Evolutionary conservation across 2,329 filamentous ascomycete genomes (phyloP).

Genomic region (Penicillium expansum): DNA sequence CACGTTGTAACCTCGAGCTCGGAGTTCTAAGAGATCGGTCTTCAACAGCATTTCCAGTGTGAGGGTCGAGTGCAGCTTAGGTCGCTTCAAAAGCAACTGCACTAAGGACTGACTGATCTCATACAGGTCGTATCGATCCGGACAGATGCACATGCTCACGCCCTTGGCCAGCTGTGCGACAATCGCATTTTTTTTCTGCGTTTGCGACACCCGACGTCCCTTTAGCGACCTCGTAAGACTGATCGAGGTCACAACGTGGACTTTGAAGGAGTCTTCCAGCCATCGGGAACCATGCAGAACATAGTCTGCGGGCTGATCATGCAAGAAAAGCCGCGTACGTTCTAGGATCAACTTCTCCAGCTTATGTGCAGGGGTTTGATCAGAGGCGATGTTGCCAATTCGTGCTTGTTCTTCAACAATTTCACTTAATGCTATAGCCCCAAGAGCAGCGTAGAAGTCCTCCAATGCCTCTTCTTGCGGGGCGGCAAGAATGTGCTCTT

Average conservation of each 20-base stretch:
- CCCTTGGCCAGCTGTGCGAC: slow-evolving; percentile 55
- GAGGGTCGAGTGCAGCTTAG: slow-evolving; percentile 83
- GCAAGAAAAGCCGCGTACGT: slow-evolving; percentile 82
- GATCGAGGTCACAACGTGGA: slow-evolving; percentile 75
- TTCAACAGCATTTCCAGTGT: slow-evolving; percentile 90
- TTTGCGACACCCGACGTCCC: slow-evolving; percentile 66
- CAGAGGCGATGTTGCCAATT: slow-evolving; percentile 64
- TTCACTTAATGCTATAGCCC: slow-evolving; percentile 70
- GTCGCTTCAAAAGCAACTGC: slow-evolving; percentile 72
- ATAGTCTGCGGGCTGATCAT: slow-evolving; percentile 74
- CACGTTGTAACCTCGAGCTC: slow-evolving; percentile 91
- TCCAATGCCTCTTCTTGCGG: slow-evolving; percentile 88
- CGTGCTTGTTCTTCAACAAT: slow-evolving; percentile 75
- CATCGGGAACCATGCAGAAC: slow-evolving; percentile 85
- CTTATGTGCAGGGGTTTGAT: slow-evolving; percentile 66
- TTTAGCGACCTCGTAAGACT: slow-evolving; percentile 73
- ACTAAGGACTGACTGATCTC: slow-evolving; percentile 88
- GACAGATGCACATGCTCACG: slow-evolving; percentile 73
- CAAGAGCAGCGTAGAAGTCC: slow-evolving; percentile 77
- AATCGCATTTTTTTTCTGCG: slow-evolving; percentile 74
- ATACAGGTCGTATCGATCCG: slow-evolving; percentile 74
- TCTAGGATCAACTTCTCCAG: slow-evolving; percentile 82
- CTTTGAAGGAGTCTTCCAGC: slow-evolving; percentile 79
- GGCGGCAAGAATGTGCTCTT: slow-evolving; percentile 75
- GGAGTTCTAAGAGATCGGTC: slow-evolving; percentile 75